Conservation (phyloP, 495 filamentous ascomycete species). For the Podospora tetraspora region DNA sequence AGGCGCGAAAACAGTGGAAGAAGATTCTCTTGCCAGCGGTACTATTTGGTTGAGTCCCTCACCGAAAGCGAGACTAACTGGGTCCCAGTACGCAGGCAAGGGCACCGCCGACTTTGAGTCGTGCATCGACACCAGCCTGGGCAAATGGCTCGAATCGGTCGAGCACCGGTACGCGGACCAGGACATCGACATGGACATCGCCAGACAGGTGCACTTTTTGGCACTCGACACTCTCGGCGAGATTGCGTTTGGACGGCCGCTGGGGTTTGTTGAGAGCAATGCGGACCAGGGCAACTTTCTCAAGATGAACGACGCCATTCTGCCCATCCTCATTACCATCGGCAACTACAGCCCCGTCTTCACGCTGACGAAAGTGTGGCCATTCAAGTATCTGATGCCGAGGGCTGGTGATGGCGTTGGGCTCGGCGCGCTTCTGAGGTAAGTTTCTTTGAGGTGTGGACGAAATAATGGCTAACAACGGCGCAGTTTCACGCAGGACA, state of each 20-base stretch:
- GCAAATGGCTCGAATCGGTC: conserved; percentile 33
- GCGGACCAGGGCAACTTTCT: conserved; percentile 54
- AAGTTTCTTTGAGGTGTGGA: background rate
- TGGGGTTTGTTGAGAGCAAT: conserved; percentile 57
- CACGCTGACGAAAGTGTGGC: conserved; percentile 40
- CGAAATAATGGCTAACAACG: background rate
- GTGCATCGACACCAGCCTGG: conserved; percentile 45
- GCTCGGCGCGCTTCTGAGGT: conserved; percentile 18
- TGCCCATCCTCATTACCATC: conserved; percentile 45
- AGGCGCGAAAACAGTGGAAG: conserved; percentile 26
- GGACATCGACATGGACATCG: conserved; percentile 47
- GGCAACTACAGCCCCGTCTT: conserved; percentile 52
- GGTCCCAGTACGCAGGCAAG: conserved; percentile 24
- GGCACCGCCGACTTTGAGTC: conserved; percentile 44
- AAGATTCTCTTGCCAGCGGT: conserved; percentile 30
- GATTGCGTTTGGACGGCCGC: conserved; percentile 56
- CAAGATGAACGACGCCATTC: conserved; percentile 44
- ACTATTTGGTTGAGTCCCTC: background rate
- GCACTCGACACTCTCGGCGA: conserved; percentile 63
- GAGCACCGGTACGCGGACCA: conserved; percentile 48
- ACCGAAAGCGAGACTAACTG: background rate
- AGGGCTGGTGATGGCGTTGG: conserved; percentile 20
- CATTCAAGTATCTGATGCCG: conserved; percentile 17
- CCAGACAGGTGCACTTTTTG: conserved; percentile 45
- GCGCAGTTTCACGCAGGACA: background rate